Evolutionary conservation across 1,284 basidiomycete genomes (phyloP).

Genomic region (Papiliotrema flavescens): DNA sequence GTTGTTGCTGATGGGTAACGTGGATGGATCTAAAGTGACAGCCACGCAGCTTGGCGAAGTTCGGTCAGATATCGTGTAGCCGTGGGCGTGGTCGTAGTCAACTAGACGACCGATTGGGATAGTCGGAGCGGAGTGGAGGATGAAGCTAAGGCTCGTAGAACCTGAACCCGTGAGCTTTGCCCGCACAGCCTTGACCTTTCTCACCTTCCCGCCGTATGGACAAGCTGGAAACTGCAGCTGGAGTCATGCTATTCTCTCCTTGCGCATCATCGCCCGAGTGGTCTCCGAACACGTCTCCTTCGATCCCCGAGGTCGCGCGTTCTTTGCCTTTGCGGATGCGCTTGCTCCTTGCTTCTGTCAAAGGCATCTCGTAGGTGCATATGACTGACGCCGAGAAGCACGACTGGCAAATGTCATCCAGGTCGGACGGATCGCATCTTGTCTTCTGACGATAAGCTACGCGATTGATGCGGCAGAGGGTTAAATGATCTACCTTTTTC

Average conservation of each 20-base stretch:
- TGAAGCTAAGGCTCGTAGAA: constrained; percentile 23
- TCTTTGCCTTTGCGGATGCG: neutral
- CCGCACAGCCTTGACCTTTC: constrained; percentile 4
- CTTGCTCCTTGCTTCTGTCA: neutral
- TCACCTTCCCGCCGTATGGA: constrained; percentile 23
- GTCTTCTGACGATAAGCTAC: constrained; percentile 8
- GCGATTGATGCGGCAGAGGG: too few species aligned
- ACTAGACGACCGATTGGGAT: constrained; percentile 18
- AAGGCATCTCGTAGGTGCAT: neutral
- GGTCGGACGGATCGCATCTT: neutral
- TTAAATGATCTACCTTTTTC: constrained; percentile 17
- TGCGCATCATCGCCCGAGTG: neutral
- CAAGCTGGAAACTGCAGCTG: constrained; percentile 6
- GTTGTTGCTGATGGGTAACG: constrained; percentile 3
- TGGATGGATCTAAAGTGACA: constrained; percentile 6
- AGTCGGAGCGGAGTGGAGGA: constrained; percentile 30
- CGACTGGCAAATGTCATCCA: constrained; percentile 8
- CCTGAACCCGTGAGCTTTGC: constrained; percentile 8
- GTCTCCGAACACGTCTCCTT: neutral
- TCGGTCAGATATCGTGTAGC: constrained; percentile 12
- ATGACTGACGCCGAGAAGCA: constrained; percentile 2
- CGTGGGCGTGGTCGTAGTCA: constrained; percentile 12
- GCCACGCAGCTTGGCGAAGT: constrained; percentile 11
- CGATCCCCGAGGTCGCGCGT: neutral
- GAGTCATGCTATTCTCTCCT: neutral